Conservation (phyloP, 495 filamentous ascomycete species). For the Astrothelium subdiscretum region DNA sequence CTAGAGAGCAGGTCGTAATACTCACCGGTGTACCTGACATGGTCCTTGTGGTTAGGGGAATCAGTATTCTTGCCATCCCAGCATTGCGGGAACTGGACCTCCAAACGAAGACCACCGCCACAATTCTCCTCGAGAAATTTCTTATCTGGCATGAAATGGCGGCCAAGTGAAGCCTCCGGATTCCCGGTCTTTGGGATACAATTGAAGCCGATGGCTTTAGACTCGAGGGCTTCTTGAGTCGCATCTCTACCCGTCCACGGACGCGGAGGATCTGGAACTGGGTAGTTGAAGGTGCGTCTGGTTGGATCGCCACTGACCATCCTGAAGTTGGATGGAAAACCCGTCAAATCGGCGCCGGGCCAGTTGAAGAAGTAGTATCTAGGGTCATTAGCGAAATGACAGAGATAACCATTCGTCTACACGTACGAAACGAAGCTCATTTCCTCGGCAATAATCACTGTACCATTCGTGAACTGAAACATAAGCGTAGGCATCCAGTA, state of each 20-base stretch:
- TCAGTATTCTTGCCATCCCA: slow-evolving; percentile 33
- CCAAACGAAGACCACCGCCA: slow-evolving; percentile 46
- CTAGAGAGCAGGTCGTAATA: not conserved
- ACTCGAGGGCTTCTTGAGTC: slow-evolving; percentile 33
- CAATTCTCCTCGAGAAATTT: slow-evolving; percentile 61
- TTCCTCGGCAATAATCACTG: slow-evolving; percentile 39
- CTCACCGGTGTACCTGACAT: slow-evolving; percentile 43
- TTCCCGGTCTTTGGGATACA: slow-evolving; percentile 62
- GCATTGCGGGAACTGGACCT: slow-evolving; percentile 46
- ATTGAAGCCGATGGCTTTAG: slow-evolving; percentile 85
- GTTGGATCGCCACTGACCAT: slow-evolving; percentile 73
- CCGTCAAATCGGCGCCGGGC: slow-evolving; percentile 42
- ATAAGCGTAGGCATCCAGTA: slow-evolving; percentile 53
- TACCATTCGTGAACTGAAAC: slow-evolving; percentile 46
- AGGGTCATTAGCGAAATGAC: not conserved
- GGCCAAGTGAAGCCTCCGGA: slow-evolving; percentile 57
- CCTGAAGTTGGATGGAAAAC: slow-evolving; percentile 69
- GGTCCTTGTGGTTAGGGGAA: slow-evolving; percentile 44
- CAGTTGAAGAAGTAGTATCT: slow-evolving; percentile 61
- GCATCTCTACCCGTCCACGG: not conserved
- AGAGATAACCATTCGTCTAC: not conserved
- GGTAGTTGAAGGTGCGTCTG: slow-evolving; percentile 59
- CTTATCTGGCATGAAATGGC: slow-evolving; percentile 74
- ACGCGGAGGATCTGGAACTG: slow-evolving; percentile 59
- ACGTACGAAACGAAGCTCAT: slow-evolving; percentile 21